These are phyloP conservation scores for Syzygium malaccense DNA, from an alignment of 441 rosid species.

Conservation along the genomic window DNA sequence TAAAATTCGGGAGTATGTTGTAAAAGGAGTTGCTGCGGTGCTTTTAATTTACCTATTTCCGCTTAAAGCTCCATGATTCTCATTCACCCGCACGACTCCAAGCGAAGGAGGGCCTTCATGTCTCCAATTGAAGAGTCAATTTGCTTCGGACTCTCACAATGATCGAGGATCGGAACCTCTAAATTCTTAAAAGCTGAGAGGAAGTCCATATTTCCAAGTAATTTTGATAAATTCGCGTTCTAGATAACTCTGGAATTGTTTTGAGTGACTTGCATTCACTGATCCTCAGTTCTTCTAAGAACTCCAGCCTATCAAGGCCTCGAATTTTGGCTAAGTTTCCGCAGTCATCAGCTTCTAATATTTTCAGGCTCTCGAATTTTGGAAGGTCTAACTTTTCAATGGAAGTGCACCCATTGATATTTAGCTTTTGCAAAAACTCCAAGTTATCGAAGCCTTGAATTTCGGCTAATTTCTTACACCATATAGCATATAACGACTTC, in stretches of 20 bases:
- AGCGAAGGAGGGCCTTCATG: not conserved
- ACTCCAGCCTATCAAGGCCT: rapidly evolving
- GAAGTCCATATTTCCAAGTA: not conserved
- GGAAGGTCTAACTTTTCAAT: rapidly evolving
- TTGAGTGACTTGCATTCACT: too few relatives aligned
- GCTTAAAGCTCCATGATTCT: rapidly evolving
- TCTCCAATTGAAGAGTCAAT: not conserved
- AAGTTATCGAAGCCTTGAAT: not conserved
- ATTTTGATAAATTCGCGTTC: rapidly evolving
- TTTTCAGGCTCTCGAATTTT: not conserved
- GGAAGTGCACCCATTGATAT: rapidly evolving
- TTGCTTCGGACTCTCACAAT: rapidly evolving
- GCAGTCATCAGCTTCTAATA: rapidly evolving
- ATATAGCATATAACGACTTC: rapidly evolving
- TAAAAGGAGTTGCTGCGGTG: too few relatives aligned
- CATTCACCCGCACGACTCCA: rapidly evolving
- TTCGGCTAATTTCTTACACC: not conserved
- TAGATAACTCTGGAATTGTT: too few relatives aligned
- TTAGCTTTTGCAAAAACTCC: rapidly evolving
- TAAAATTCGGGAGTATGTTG: too few relatives aligned
- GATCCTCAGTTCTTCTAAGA: not conserved
- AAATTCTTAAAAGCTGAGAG: not conserved
- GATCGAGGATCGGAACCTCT: not conserved
- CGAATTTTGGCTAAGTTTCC: not conserved
- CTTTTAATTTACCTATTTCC: not conserved